Evolutionary conservation across 1,284 basidiomycete genomes (phyloP), one percentile per base, ranked within the genome.

Genomic region (Puccinia hordei): DNA sequence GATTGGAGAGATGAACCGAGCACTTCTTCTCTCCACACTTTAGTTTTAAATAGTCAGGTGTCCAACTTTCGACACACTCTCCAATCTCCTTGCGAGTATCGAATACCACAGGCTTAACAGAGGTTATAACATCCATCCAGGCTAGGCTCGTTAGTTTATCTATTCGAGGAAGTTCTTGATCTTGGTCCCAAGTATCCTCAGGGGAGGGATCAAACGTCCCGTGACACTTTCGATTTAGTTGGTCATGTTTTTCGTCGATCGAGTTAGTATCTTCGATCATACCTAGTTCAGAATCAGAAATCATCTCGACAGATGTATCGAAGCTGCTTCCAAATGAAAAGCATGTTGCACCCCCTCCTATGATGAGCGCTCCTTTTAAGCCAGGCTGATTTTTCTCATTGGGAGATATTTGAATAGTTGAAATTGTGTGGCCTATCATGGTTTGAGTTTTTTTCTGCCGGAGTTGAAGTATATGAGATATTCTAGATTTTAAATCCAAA

Each of bases 311-410:
- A 44, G 44, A n/a, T 53, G 44, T 65, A 53, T 80, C 78, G 38
- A 80, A 80, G 13, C 49, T 59, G 33, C 78, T 80, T 57, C 78
- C 78, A 33, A 80, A 73, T 24, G 78, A 80, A 41, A 80, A 80
- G 35, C 78, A 80, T 19, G 78, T 80, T 0, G 61, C 49, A 41
- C 78, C 78, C 35, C 78, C 78, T n/a, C 78, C 78, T 33, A 80
- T 2, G 12, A 80, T 27, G 27, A 80, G 35, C 24, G 51, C 59
- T 41, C 19, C 59, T 35, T 61, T 80, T 22, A 33, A 73, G 8
- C 19, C 10, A 71, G 49, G 30, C 49, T 53, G 57, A 30, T 10
- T 72, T 6, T 49, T 24, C 1, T 35, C 44, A 24, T 61, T 61
- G 0, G 22, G 41, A 46, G 19, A 44, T 22, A 30, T 0, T 19